Evolutionary conservation across 768 basidiomycete genomes (phyloP).

Genomic region (Amanita inopinata): DNA sequence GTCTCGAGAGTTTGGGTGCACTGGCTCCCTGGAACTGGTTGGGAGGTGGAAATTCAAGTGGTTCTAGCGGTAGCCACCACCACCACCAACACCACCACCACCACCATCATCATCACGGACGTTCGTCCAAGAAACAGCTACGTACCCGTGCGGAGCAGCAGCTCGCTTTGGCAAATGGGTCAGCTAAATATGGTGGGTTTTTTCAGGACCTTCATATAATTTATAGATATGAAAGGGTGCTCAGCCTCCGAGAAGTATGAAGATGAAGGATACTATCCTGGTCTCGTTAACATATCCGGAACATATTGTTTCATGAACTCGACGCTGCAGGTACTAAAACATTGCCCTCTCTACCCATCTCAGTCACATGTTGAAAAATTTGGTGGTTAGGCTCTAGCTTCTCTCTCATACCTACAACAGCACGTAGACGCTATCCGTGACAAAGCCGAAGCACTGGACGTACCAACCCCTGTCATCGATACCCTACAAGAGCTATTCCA

Average conservation of each 20-base stretch:
- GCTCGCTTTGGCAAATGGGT: conserved; percentile 29
- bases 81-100: not conserved
- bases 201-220: too few relatives aligned
- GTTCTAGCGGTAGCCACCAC: not conserved
- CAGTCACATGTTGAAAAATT: conserved; percentile 13
- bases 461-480: conserved; percentile 83
- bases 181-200: conserved; percentile 20
- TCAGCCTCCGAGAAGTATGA: conserved; percentile 16
- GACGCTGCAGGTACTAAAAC: conserved; percentile 61
- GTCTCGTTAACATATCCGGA: conserved; percentile 91
- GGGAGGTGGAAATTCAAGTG: conserved; percentile 15
- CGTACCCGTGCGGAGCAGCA: conserved; percentile 52
- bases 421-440: conserved; percentile 69
- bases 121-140: conserved; percentile 39
- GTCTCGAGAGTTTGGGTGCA: conserved; percentile 47
- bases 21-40: conserved; percentile 60
- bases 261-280: conserved; percentile 63
- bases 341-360: conserved; percentile 3
- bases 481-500: conserved; percentile 62
- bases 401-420: conserved; percentile 71
- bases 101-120: conserved; percentile 18
- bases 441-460: conserved; percentile 70
- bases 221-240: too few relatives aligned
- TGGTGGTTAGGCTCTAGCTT: conserved; percentile 87
- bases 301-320: conserved; percentile 99